Evolutionary conservation across 106 monocot genomes (phyloP).

Genomic region (Dendrobium officinale): DNA sequence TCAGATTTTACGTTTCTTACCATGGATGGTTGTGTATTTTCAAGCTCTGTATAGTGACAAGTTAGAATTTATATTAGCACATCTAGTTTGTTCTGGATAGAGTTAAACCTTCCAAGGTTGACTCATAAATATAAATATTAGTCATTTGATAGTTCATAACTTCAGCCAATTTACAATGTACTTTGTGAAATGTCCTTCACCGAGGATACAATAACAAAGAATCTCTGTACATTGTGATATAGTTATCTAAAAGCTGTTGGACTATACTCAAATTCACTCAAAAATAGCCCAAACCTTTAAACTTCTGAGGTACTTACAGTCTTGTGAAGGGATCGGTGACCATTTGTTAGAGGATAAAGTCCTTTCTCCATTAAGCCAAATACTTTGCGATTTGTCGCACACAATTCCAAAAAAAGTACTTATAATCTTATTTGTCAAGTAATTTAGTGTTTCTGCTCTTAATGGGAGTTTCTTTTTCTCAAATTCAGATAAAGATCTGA

Average conservation of each 20-base stretch:
- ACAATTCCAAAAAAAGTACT: too few species aligned
- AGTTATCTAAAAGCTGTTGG: background rate
- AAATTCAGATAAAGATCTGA: background rate
- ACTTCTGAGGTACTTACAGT: background rate
- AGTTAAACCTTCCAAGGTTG: background rate
- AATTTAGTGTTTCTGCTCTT: background rate
- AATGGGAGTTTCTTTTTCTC: background rate
- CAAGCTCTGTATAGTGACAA: background rate
- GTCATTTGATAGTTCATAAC: background rate
- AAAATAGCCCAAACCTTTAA: background rate
- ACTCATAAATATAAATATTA: background rate
- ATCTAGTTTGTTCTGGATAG: background rate
- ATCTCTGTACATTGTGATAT: background rate
- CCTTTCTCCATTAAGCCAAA: too few species aligned
- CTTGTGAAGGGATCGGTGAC: too few species aligned
- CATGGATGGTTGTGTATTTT: background rate
- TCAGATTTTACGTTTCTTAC: background rate
- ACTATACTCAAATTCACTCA: background rate
- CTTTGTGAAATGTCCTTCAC: constrained; percentile 1
- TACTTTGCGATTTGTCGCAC: too few species aligned
- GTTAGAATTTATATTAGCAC: background rate
- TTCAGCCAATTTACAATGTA: background rate
- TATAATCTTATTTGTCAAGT: background rate
- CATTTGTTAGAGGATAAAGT: too few species aligned
- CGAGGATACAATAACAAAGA: background rate